Evolutionary conservation across 1,284 basidiomycete species (phyloP).

Genomic region (Ceratobasidium theobromae): DNA sequence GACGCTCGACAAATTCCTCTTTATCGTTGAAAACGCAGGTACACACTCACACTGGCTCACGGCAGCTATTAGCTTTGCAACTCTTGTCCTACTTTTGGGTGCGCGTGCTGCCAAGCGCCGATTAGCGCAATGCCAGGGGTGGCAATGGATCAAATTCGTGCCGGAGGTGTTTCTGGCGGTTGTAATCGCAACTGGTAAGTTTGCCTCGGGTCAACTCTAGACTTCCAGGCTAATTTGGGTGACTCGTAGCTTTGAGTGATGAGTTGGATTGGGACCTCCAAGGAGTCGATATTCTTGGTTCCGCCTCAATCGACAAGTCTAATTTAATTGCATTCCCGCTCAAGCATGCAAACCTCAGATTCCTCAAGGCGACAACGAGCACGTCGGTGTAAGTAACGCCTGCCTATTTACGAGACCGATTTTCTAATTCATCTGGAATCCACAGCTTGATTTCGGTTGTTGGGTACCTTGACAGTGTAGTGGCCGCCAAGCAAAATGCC

Average conservation of each 20-base stretch:
- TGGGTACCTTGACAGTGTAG: conserved; percentile 80
- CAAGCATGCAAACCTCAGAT: conserved; percentile 57
- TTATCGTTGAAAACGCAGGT: conserved; percentile 67
- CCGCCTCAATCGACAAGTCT: conserved; percentile 61
- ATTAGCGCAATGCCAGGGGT: conserved; percentile 58
- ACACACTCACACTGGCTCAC: conserved; percentile 64
- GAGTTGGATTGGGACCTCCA: conserved; percentile 72
- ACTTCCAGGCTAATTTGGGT: not conserved
- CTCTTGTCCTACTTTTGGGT: conserved; percentile 64
- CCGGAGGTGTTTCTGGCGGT: conserved; percentile 85
- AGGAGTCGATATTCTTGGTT: conserved; percentile 81
- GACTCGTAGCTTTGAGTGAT: conserved; percentile 63
- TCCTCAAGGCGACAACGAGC: conserved; percentile 71
- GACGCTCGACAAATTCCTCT: conserved; percentile 74
- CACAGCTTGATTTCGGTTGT: conserved; percentile 69
- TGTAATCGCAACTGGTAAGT: conserved; percentile 73
- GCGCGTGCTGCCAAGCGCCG: conserved; percentile 51
- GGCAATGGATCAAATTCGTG: conserved; percentile 73
- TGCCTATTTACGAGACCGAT: not conserved
- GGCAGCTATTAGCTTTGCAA: conserved; percentile 68
- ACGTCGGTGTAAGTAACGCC: conserved; percentile 67
- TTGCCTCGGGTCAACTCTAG: not conserved
- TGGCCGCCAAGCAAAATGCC: conserved; percentile 84
- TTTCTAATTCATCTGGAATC: conserved; percentile 3
- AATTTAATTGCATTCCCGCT: conserved; percentile 66